Conservation (phyloP, 306 rosid genomes). For the Dryas alaskensis region DNA sequence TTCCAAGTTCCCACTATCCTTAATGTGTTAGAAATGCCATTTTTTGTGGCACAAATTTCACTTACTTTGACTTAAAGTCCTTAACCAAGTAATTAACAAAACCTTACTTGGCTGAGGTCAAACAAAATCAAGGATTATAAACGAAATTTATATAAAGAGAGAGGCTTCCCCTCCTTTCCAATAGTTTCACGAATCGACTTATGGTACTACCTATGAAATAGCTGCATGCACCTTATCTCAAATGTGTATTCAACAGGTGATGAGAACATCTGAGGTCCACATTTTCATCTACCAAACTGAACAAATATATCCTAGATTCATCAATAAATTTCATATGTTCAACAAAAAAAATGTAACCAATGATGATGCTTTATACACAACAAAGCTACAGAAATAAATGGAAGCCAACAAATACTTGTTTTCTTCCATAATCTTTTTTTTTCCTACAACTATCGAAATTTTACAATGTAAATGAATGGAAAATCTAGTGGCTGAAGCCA, state of each 20-base stretch:
- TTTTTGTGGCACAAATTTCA: neutral
- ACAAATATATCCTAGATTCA: neutral
- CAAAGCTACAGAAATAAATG: neutral
- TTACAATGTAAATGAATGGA: neutral
- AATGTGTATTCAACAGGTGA: neutral
- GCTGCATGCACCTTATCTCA: neutral
- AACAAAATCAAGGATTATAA: neutral
- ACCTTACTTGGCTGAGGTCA: neutral
- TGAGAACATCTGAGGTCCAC: neutral
- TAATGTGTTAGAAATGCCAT: neutral
- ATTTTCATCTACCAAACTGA: neutral
- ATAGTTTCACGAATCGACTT: too few relatives aligned
- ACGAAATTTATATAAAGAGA: too few relatives aligned
- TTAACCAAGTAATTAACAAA: neutral
- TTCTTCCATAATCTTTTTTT: neutral
- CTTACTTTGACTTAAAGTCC: neutral
- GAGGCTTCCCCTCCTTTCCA: too few relatives aligned
- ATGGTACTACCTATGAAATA: too few relatives aligned
- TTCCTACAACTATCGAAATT: conserved; percentile 1
- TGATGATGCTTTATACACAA: neutral
- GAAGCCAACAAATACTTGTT: neutral
- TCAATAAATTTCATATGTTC: neutral
- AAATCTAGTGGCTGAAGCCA: conserved; percentile 6
- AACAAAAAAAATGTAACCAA: neutral
- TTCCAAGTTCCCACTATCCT: too few relatives aligned